Evolutionary conservation across 1,139 yeast species (phyloP).

Genomic region (Taiozyma sp.): DNA sequence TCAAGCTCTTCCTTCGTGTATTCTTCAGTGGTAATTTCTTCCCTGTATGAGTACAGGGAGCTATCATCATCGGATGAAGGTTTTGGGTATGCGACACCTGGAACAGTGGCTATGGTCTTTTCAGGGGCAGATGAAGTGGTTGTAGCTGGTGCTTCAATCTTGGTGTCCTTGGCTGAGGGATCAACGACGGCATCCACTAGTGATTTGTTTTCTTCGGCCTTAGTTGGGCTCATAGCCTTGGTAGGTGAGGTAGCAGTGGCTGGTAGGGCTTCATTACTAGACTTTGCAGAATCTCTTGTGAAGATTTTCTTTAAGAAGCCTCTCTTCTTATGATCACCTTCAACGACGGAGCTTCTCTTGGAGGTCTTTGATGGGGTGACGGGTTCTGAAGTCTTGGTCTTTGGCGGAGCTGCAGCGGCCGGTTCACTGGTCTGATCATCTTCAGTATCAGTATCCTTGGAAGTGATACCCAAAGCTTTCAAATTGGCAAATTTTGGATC

Average conservation of each 20-base stretch:
- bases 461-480: neutral
- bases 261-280: neutral
- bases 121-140: neutral
- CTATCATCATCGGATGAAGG: slow-evolving; percentile 1
- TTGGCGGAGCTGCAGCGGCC: neutral
- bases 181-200: neutral
- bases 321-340: neutral
- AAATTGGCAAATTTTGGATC: slow-evolving; percentile 6
- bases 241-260: neutral
- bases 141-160: neutral
- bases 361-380: neutral
- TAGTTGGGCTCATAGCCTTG: neutral
- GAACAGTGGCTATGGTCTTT: neutral
- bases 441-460: neutral
- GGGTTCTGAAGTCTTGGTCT: neutral
- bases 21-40: slow-evolving; percentile 6
- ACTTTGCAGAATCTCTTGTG: neutral
- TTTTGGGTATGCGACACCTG: neutral
- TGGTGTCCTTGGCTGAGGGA: neutral
- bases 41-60: slow-evolving; percentile 10
- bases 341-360: neutral
- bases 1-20: slow-evolving; percentile 6
- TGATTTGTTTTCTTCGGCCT: neutral
- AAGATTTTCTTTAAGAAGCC: neutral
- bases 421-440: neutral